Evolutionary conservation across 2,329 filamentous ascomycete genomes (phyloP), one percentile per base, ranked within the genome.

Genomic region (Akanthomyces muscarius): DNA sequence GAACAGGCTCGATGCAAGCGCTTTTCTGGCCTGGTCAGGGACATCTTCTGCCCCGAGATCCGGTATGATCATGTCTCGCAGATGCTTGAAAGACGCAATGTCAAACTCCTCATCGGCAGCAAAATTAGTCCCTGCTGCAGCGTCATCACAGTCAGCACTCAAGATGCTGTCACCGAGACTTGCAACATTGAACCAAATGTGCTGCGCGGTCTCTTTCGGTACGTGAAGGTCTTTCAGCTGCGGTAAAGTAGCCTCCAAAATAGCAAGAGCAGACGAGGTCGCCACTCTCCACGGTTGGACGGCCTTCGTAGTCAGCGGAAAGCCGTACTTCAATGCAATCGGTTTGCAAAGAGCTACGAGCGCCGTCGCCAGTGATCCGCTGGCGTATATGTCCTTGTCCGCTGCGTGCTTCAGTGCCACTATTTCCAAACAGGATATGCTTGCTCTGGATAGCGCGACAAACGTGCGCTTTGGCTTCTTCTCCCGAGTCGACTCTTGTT

Each of bases 401-500:
- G 77, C 73, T 0, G 86, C 82, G 66, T 91, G 86, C 18, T 79
- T 76, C 4, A 86, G 74, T 4, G 89, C 78, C 2, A 91, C 76
- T 0, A 76, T 77, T 66, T 89, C 81, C 2, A 96, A 75, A 52
- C 92, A 83, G 2, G 82, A 78, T 83, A 97, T 95, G 64, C 89
- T 87, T 23, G 86, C 85, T 73, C 95, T 96, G 1, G 93, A 92
- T 71, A 98, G 85, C 41, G 95, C 94, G 62, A 99, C 87, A 71
- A 92, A 98, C 0, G 92, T 96, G 7, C 91, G 89, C 63, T 86
- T 86, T 57, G 77, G 71, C 1, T 70, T 67, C 14, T 77, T 74
- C 14, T 68, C 68, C 66, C 76, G 62, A 65, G 74, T 25, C 65
- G 70, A 61, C 63, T 77, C 70, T 63, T 75, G 72, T 0, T 79